These are phyloP conservation scores for Epichloe hybrida DNA, from an alignment of 2,329 filamentous ascomycete species.

Conservation along the genomic window DNA sequence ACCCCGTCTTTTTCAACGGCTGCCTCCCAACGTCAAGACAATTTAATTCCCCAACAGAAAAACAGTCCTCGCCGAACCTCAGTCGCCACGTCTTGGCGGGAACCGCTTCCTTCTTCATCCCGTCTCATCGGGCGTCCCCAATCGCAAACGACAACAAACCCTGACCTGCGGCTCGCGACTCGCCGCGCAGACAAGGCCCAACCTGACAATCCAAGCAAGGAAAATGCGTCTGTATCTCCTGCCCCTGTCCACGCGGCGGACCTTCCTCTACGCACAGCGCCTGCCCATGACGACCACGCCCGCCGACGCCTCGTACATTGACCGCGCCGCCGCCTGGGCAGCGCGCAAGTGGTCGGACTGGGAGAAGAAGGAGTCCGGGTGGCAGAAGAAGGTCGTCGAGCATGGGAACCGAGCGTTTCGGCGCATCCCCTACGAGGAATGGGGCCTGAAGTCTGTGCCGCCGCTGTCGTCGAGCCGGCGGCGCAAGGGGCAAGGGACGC, in stretches of 20 bases:
- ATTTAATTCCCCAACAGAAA: too few relatives aligned
- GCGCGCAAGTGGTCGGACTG: conserved; percentile 70
- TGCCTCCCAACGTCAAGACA: too few relatives aligned
- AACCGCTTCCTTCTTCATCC: too few relatives aligned
- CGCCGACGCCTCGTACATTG: conserved; percentile 38
- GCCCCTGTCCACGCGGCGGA: conserved; percentile 80
- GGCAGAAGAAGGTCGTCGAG: conserved; percentile 75
- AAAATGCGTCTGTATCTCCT: conserved; percentile 86
- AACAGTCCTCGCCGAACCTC: too few relatives aligned
- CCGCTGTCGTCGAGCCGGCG: conserved; percentile 53
- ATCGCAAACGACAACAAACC: neutral
- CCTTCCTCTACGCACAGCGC: conserved; percentile 83
- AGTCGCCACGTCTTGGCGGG: too few relatives aligned
- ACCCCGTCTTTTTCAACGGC: too few relatives aligned
- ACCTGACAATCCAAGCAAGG: conserved; percentile 8
- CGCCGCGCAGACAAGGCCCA: neutral
- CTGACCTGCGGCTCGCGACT: too few relatives aligned
- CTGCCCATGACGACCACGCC: conserved; percentile 38
- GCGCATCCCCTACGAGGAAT: conserved; percentile 91
- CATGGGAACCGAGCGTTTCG: conserved; percentile 80
- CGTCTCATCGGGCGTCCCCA: neutral
- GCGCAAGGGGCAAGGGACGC: conserved; percentile 43
- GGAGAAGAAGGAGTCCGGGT: conserved; percentile 73
- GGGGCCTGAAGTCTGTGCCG: conserved; percentile 90
- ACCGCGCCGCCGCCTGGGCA: conserved; percentile 58